These are phyloP conservation scores for Euphrasia confusa DNA, from an alignment of 257 asterid species.

Conservation along the genomic window DNA sequence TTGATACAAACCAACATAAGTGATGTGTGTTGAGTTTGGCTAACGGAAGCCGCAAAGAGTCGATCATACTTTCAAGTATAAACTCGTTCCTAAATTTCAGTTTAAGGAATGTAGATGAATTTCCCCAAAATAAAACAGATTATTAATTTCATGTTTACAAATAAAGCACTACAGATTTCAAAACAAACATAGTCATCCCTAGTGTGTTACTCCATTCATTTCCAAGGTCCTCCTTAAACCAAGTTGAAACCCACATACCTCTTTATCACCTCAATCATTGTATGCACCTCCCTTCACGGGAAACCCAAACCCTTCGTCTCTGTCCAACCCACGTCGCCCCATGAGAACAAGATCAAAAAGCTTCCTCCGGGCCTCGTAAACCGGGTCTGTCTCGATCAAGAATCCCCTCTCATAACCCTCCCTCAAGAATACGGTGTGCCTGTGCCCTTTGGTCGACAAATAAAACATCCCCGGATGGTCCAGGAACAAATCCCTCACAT, in stretches of 20 bases:
- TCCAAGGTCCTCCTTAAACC: no score
- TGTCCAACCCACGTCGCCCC: constrained; percentile 69
- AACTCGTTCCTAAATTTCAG: no score
- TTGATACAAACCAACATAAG: no score
- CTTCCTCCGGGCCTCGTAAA: constrained; percentile 75
- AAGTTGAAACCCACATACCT: background rate
- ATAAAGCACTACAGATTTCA: no score
- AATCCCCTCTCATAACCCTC: constrained; percentile 90
- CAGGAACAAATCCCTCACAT: constrained; percentile 73
- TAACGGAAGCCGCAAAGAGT: no score
- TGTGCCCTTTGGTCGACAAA: constrained; percentile 78
- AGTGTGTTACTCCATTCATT: no score
- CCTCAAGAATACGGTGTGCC: constrained; percentile 74
- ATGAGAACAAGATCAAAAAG: constrained; percentile 67
- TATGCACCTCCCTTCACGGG: constrained; percentile 29
- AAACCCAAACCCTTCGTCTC: constrained; percentile 27
- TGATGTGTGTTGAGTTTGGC: no score
- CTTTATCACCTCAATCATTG: constrained; percentile 25
- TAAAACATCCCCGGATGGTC: constrained; percentile 91
- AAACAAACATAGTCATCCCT: no score
- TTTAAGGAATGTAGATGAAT: no score
- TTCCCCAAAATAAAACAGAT: no score
- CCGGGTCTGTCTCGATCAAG: constrained; percentile 66
- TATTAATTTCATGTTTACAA: no score
- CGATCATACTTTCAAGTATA: no score